Evolutionary conservation across 2,329 filamentous ascomycete species (phyloP), one percentile per base, ranked within the genome.

Genomic region (Phaeophleospora eucalypticola): DNA sequence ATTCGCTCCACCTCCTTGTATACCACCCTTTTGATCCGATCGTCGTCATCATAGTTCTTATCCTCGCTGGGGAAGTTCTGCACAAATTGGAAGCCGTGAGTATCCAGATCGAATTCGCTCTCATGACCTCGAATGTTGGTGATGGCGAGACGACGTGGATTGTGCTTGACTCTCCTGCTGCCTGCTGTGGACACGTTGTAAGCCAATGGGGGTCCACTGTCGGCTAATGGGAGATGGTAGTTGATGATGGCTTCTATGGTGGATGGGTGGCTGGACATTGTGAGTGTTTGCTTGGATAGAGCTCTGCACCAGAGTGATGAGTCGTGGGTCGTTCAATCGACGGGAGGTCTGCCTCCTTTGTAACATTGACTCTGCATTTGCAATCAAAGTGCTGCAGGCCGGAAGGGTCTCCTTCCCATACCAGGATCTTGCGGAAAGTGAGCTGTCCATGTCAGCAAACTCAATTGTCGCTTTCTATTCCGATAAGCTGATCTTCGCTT

Each of bases 11-110:
- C 29, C 16, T 41, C 37, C 8, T 20, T 24, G 27, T 41, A 46
- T 4, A 41, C 37, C 4, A 15, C 19, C 24, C 16, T 17, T 24
- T 41, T 46, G 24, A 46, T 36, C 27, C 32, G 8, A 6, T 41
- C 35, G 2, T 41, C 44, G 18, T 51, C 33, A 9, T 41, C 20
- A 32, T 36, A 47, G 2, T 7, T 17, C 37, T 35, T 40, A 17
- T 43, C 36, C 10, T 10, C 10, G 19, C 17, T 38, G 15, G 10
- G 29, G 17, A 29, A 29, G 17, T 20, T 19, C 3, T 16, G 24
- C 14, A 45, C 36, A 20, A 45, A 43, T 16, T 51, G 41, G 42
- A 51, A 51, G 4, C 49, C 49, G 21, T 51, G 46, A 3, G 9
- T 37, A 27, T 51, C 49, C 16, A 45, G 29, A 9, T 36, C 18